Evolutionary conservation across 2,329 filamentous ascomycete species (phyloP).

Genomic region (Hypoxylon sp.): DNA sequence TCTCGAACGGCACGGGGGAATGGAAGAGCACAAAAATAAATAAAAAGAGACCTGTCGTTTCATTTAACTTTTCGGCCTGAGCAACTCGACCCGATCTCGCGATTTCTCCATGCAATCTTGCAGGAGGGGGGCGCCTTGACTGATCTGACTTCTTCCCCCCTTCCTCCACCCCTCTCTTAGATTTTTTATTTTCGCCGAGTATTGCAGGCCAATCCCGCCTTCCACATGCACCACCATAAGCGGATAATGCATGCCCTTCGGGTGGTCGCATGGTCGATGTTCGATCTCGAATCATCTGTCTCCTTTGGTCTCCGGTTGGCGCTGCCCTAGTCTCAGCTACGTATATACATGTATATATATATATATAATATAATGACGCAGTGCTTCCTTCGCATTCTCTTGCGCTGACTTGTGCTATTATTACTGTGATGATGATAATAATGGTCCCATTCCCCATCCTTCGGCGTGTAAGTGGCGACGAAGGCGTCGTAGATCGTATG

Average conservation of each 20-base stretch:
- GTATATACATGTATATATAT: conserved; percentile 4
- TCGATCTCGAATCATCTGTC: conserved; percentile 44
- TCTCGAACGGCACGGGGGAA: conserved; percentile 7
- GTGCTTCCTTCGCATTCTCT: conserved; percentile 31
- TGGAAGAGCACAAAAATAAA: not conserved
- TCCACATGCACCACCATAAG: conserved; percentile 43
- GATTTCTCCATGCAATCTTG: conserved; percentile 47
- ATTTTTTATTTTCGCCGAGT: conserved; percentile 39
- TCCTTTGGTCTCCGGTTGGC: conserved; percentile 24
- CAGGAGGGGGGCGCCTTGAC: conserved; percentile 36
- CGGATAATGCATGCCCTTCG: conserved; percentile 38
- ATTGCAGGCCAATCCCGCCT: conserved; percentile 40
- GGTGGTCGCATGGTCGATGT: conserved; percentile 40
- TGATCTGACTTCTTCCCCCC: conserved; percentile 26
- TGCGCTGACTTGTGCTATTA: conserved; percentile 14
- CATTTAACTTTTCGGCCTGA: conserved; percentile 45
- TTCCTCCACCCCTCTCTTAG: not conserved
- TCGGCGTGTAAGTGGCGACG: conserved; percentile 22
- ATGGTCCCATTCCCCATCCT: conserved; percentile 21
- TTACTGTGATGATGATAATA: conserved; percentile 3
- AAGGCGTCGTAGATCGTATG: conserved; percentile 18
- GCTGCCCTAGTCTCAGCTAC: conserved; percentile 4
- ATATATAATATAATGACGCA: conserved; percentile 40
- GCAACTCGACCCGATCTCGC: conserved; percentile 47
- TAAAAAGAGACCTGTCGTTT: conserved; percentile 46